Evolutionary conservation across 331 rosid genomes (phyloP).

Genomic region (Prunus yedoensis): DNA sequence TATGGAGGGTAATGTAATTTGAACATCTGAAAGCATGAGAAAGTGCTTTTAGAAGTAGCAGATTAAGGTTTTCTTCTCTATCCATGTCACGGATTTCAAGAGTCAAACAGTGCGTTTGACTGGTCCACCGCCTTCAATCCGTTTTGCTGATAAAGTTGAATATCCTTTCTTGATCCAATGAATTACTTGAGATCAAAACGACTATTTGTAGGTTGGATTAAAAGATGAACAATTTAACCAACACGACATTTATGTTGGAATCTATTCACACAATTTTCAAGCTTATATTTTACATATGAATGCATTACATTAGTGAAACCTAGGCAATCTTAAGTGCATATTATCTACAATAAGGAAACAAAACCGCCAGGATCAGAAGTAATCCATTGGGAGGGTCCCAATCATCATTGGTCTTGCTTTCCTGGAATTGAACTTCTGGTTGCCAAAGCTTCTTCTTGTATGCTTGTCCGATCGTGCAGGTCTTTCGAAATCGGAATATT

Average conservation of each 20-base stretch:
- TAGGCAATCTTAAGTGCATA: background rate
- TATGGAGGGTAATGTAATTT: background rate
- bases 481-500: slow-evolving; percentile 53
- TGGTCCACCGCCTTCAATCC: background rate
- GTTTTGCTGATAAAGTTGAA: background rate
- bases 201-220: no score
- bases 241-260: no score
- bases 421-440: slow-evolving; percentile 45
- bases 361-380: slow-evolving; percentile 40
- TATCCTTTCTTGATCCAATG: background rate
- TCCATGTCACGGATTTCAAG: background rate
- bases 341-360: slow-evolving; percentile 19
- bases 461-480: slow-evolving; percentile 36
- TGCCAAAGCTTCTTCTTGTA: slow-evolving; percentile 39
- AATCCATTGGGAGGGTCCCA: slow-evolving; percentile 96
- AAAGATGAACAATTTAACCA: no score
- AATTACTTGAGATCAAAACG: no score
- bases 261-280: background rate
- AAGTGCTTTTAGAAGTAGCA: background rate
- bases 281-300: background rate
- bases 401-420: slow-evolving; percentile 55
- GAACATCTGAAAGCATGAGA: background rate
- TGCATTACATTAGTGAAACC: background rate
- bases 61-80: background rate
- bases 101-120: background rate